Base-by-base conservation (phyloP, 306 rosid genomes). In the Potentilla sterilis region DNA sequence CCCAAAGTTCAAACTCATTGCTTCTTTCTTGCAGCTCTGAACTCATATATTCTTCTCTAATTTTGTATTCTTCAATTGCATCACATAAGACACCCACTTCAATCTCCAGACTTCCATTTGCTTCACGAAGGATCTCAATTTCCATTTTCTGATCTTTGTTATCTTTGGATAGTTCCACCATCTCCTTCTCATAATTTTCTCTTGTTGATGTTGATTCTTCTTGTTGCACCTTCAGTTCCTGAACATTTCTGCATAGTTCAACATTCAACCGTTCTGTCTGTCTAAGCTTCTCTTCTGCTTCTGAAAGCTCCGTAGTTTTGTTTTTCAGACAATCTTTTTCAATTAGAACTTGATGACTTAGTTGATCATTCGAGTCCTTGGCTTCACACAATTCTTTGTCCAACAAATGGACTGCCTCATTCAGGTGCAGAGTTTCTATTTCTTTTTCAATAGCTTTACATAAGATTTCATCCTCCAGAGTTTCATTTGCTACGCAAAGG, bases 1-100 rank as follows among this genome's bases (percentile, higher is more conserved):
- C 99, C 98, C 97, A 96, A 65, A 96, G 89, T 82, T 91, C 85
- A 71, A 89, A 90, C 76, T 89, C 92, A 13, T 84, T 89, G 81
- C 90, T 83, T 86, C 82, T 92, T 82, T 88, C 98, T 83, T 84
- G 85, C 77, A 92, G 86, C 86, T 89, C 99, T 63, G 85, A 82
- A 73, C 76, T 90, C 85, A 96, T 75, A 77, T 84, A 82, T 70
- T 92, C 91, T 78, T 92, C 98, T 81, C 91, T 86, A 38, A 75
- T 86, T 69, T 82, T 88, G 80, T 80, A 84, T 64, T 89, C 91
- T 77, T 88, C 91, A 73, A 92, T 86, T 85, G 89, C 91, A 38
- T 81, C 78, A 7, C 83, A 76, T 75, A 96, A 80, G 40, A 68
- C 55, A 48, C 70, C 88, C 77, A 96, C 91, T 85, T 92, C 85